Percentiles rank a stretch among this genome's conserved stretches.
Evolutionary conservation across 768 basidiomycete genomes (phyloP).

Genomic region (Boletus barrowsii): DNA sequence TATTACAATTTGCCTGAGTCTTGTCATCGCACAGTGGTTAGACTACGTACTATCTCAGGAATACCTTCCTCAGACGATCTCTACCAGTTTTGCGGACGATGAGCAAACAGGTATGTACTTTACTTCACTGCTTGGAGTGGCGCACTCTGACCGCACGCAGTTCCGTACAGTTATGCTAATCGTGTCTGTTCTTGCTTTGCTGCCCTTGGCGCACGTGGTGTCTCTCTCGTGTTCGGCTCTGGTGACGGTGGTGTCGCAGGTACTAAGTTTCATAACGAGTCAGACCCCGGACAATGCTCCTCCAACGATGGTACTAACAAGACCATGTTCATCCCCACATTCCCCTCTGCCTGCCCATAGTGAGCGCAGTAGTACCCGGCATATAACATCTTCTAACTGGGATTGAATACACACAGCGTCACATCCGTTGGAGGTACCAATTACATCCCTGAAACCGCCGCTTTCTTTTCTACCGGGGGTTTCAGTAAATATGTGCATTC

Average conservation of each 20-base stretch:
- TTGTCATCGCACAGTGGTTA: slow-evolving; percentile 48
- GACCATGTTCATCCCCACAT: slow-evolving; percentile 54
- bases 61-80: slow-evolving; percentile 56
- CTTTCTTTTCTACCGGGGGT: slow-evolving; percentile 66
- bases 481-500: slow-evolving; percentile 62
- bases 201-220: slow-evolving; percentile 63
- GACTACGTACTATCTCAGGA: slow-evolving; percentile 49
- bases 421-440: slow-evolving; percentile 70
- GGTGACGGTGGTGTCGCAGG: slow-evolving; percentile 73
- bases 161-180: slow-evolving; percentile 52
- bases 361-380: slow-evolving; percentile 20
- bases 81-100: slow-evolving; percentile 70
- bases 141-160: slow-evolving; percentile 26
- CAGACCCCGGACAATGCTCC: slow-evolving; percentile 41
- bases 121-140: not conserved
- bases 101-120: slow-evolving; percentile 57
- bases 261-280: slow-evolving; percentile 47
- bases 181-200: slow-evolving; percentile 61
- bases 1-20: not conserved
- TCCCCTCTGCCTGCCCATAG: slow-evolving; percentile 64
- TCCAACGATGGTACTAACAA: slow-evolving; percentile 57
- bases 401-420: slow-evolving; percentile 41
- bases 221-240: slow-evolving; percentile 63
- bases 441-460: slow-evolving; percentile 56
- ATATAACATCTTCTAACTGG: not conserved